Percentiles rank a stretch among this genome's conserved stretches.
These are phyloP conservation scores for Mycena sp. DNA, from an alignment of 1,284 basidiomycete species.

Conservation along the genomic window DNA sequence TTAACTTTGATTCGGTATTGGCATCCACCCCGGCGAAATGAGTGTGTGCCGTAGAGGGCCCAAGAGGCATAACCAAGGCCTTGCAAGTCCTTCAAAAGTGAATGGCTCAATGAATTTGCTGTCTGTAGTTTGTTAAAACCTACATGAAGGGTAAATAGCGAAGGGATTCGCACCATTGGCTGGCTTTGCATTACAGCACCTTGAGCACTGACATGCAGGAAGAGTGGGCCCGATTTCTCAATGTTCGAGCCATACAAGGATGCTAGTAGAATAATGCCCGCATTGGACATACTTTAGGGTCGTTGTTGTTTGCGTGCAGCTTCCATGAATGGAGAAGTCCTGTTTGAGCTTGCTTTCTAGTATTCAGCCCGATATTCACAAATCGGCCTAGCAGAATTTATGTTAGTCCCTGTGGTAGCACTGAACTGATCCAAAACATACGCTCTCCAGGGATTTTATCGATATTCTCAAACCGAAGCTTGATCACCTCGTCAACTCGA, in stretches of 20 bases:
- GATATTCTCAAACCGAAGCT: too few species aligned
- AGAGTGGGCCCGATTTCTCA: conserved; percentile 17
- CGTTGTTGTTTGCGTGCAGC: conserved; percentile 29
- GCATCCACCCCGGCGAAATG: conserved; percentile 36
- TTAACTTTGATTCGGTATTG: conserved; percentile 31
- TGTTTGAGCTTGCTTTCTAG: conserved; percentile 23
- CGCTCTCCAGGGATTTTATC: too few species aligned
- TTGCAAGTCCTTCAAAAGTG: conserved; percentile 31
- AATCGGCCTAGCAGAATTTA: neutral
- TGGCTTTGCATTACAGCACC: conserved; percentile 23
- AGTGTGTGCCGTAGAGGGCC: conserved; percentile 36
- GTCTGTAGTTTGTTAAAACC: conserved; percentile 19
- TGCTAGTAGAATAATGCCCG: conserved; percentile 22
- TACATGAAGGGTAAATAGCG: neutral
- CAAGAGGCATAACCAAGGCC: conserved; percentile 30
- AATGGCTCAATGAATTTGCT: conserved; percentile 20
- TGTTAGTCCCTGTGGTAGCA: too few species aligned
- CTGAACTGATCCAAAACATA: too few species aligned
- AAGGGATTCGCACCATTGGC: neutral
- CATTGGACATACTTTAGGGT: conserved; percentile 25
- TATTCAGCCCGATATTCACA: conserved; percentile 3
- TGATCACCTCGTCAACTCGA: too few species aligned
- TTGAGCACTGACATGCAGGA: conserved; percentile 15
- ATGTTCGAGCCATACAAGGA: conserved; percentile 8
- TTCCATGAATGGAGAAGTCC: conserved; percentile 25